Evolutionary conservation across 1,139 yeast genomes (phyloP).

Genomic region (Zygosaccharomyces sapae): DNA sequence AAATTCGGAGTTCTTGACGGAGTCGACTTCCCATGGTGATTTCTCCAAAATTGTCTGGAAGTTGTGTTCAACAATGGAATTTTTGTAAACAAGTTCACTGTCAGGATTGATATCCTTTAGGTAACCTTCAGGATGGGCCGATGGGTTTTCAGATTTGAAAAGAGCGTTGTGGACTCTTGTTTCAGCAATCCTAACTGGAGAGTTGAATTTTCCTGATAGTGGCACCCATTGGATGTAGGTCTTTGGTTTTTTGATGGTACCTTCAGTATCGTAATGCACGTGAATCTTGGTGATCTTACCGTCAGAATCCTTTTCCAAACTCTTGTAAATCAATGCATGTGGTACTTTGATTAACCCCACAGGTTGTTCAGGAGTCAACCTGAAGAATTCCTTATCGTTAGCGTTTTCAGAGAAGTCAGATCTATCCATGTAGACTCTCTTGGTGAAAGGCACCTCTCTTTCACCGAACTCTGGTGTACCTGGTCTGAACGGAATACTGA

Average conservation of each 20-base stretch:
- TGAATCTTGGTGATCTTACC: slow-evolving; percentile 70
- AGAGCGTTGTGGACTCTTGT: slow-evolving; percentile 84
- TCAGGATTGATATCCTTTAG: slow-evolving; percentile 76
- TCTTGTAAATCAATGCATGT: slow-evolving; percentile 67
- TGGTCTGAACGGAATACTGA: slow-evolving; percentile 86
- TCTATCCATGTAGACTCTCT: slow-evolving; percentile 75
- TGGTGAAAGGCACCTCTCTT: slow-evolving; percentile 73
- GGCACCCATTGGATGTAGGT: slow-evolving; percentile 98
- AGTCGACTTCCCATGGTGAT: slow-evolving; percentile 74
- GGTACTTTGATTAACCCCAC: slow-evolving; percentile 97
- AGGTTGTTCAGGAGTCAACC: slow-evolving; percentile 84
- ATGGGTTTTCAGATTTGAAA: slow-evolving; percentile 89
- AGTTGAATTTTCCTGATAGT: slow-evolving; percentile 51
- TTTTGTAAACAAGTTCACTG: slow-evolving; percentile 63
- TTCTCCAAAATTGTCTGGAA: slow-evolving; percentile 61
- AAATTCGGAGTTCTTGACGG: slow-evolving; percentile 55
- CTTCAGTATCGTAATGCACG: slow-evolving; percentile 74
- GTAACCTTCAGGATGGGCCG: slow-evolving; percentile 81
- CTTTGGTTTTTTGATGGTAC: slow-evolving; percentile 70
- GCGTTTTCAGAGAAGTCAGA: slow-evolving; percentile 77
- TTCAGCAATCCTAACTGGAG: slow-evolving; percentile 64
- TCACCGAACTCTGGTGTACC: slow-evolving; percentile 71
- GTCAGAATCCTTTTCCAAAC: slow-evolving; percentile 49
- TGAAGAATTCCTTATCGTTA: slow-evolving; percentile 60
- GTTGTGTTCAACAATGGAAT: slow-evolving; percentile 76